phyloP scores from a whole-genome alignment of 169 alveolate genomes.

The Prorocentrum cordatum region DNA sequence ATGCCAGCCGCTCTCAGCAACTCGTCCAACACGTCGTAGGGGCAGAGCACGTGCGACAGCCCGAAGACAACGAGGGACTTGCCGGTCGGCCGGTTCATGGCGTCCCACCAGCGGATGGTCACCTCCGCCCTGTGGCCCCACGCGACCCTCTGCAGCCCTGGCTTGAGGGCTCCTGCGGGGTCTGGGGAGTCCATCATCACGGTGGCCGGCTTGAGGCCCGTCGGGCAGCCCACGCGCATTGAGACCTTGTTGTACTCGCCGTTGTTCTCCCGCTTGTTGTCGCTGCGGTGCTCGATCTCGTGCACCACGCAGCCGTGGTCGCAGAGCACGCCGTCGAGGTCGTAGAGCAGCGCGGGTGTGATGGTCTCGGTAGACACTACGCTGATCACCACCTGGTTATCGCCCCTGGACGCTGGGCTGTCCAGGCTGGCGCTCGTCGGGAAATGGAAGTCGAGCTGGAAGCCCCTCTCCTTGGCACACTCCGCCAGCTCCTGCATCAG shows the following conservation, averaged over 20 bases:
- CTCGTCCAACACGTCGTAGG: conserved; percentile 43
- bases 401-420: no score
- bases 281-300: conserved; percentile 58
- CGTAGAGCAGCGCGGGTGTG: no score
- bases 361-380: no score
- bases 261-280: conserved; percentile 65
- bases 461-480: no score
- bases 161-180: background rate
- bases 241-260: conserved; percentile 61
- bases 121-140: conserved; percentile 63
- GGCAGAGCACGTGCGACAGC: conserved; percentile 47
- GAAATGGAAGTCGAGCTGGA: no score
- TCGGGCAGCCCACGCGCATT: conserved; percentile 51
- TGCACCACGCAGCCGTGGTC: conserved; percentile 56
- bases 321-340: no score
- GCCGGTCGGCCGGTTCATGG: conserved; percentile 65
- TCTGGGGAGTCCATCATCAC: background rate
- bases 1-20: conserved; percentile 15
- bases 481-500: no score
- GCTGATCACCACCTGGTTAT: no score
- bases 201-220: conserved; percentile 1
- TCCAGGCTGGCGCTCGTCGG: no score
- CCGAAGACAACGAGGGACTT: conserved; percentile 65
- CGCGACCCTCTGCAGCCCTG: background rate
- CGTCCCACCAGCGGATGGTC: conserved; percentile 63